Evolutionary conservation across 78 protist genomes (phyloP), one percentile per base, ranked within the genome.

Genomic region (Dictyostelium discoideum): DNA sequence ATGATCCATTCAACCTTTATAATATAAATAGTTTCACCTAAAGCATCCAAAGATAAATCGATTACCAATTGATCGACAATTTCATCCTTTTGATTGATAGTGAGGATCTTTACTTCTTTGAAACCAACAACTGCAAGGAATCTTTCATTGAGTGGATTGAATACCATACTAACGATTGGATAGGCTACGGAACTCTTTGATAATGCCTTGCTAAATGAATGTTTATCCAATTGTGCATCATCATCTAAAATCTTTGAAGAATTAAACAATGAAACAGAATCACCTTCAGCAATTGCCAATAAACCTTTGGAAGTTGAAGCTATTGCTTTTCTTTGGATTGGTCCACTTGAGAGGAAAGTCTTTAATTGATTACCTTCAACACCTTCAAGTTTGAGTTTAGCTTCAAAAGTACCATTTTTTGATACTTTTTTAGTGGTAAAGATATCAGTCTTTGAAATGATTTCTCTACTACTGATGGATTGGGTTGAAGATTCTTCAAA

Each of bases 1-100:
- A 95, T 94, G 11, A 96, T 63, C 97, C 97, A 96, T 39, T 94
- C 92, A 16, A 89, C 92, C 40, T 63, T 72, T 39, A 87, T 73
- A 40, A 96, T 54, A 16, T 42, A 65, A 78, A 46, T 80, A 2
- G 93, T 65, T 50, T 78, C 92, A 74, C 86, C 85, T 1, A 76
- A 13, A 2, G 73, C 54, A 26, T 87, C 86, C 3, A 89, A 85
- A 24, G 95, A 86, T 10, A 86, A 39, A 24, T 85, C 95, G 8
- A 95, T 50, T 6, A 40, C 50, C 32, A 92, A 85, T 26, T 85
- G 93, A 80, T 96, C 96, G 1, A 84, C 94, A 26, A 94, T 85
- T 80, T 89, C 94, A 48, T 89, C 94, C 39, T 81, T 78, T 11
- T 89, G 86, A 20, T 89, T 89, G 74, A 89, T 40, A 0, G 96